Conservation (phyloP, 2,329 filamentous ascomycete species). For the Fusarium cicatricum region DNA sequence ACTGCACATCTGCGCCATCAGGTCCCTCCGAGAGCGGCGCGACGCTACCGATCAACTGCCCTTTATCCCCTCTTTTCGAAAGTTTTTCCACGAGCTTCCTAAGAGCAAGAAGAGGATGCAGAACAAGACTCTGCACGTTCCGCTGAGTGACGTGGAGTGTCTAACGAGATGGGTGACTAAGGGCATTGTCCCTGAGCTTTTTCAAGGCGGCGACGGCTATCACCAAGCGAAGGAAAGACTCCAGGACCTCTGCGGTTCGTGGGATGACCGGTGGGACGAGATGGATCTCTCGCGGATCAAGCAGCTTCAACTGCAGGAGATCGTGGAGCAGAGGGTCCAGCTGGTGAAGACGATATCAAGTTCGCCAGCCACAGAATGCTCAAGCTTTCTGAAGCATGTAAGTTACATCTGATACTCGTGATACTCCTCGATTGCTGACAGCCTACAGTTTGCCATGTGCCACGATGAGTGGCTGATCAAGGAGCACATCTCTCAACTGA, state of each 20-base stretch:
- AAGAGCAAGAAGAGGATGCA: slow-evolving; percentile 72
- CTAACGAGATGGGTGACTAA: slow-evolving; percentile 74
- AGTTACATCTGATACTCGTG: slow-evolving; percentile 48
- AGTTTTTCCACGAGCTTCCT: slow-evolving; percentile 72
- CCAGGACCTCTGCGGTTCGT: slow-evolving; percentile 73
- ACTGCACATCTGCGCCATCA: slow-evolving; percentile 82
- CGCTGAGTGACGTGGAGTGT: slow-evolving; percentile 82
- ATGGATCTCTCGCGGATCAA: slow-evolving; percentile 83
- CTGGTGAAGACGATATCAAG: slow-evolving; percentile 69
- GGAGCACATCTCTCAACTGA: slow-evolving; percentile 88
- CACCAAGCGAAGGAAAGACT: slow-evolving; percentile 72
- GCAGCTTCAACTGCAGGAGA: slow-evolving; percentile 81
- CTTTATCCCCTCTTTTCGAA: slow-evolving; percentile 76
- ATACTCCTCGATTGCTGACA: not conserved
- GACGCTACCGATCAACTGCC: slow-evolving; percentile 88
- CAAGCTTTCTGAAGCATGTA: slow-evolving; percentile 86
- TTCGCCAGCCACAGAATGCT: slow-evolving; percentile 73
- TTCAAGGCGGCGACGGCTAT: slow-evolving; percentile 59
- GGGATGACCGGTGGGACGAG: slow-evolving; percentile 85
- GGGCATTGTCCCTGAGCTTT: slow-evolving; percentile 67
- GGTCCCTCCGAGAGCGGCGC: slow-evolving; percentile 70
- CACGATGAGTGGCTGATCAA: slow-evolving; percentile 97
- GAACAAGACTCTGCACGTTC: slow-evolving; percentile 73
- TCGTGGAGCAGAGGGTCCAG: slow-evolving; percentile 75
- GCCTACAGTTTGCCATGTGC: slow-evolving; percentile 84